Evolutionary conservation across 257 asterid species (phyloP).

Genomic region (Cordia subcordata): DNA sequence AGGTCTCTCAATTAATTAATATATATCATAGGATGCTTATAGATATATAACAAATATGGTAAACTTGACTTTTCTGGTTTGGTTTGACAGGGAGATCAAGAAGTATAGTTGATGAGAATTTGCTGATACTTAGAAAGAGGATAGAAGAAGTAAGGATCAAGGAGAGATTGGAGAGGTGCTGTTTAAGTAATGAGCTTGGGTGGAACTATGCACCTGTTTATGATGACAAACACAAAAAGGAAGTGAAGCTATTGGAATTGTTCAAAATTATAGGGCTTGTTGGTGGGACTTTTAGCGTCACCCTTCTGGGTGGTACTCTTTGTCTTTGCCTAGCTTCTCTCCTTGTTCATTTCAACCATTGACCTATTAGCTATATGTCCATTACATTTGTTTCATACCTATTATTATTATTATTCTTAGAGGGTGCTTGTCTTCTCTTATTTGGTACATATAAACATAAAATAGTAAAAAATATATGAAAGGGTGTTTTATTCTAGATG

Average conservation of each 20-base stretch:
- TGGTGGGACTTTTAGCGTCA: constrained; percentile 35
- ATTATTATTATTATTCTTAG: no score
- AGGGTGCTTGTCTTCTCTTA: no score
- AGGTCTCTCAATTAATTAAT: no score
- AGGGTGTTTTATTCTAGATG: no score
- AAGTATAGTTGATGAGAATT: constrained; percentile 35
- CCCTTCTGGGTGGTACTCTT: constrained; percentile 35
- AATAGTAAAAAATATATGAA: no score
- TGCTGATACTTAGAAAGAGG: constrained; percentile 36
- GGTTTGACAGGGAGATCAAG: constrained; percentile 27
- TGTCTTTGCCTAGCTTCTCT: constrained; percentile 39
- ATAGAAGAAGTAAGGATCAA: constrained; percentile 35
- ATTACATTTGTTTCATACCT: no score
- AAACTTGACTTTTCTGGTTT: neutral
- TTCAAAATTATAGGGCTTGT: constrained; percentile 22
- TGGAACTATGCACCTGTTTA: constrained; percentile 26
- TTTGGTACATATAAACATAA: no score
- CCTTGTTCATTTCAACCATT: constrained; percentile 32
- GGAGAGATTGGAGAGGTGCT: constrained; percentile 17
- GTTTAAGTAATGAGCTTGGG: constrained; percentile 13
- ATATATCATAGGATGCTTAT: no score
- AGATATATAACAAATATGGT: neutral
- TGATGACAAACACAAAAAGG: constrained; percentile 2
- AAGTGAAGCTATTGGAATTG: constrained; percentile 6
- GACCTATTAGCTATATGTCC: no score